A percentile compares a stretch with the other conserved stretches of the same genome.
These are phyloP conservation scores for Aegilops sharonensis DNA, from an alignment of 176 grass and related monocot species.

Conservation along the genomic window DNA sequence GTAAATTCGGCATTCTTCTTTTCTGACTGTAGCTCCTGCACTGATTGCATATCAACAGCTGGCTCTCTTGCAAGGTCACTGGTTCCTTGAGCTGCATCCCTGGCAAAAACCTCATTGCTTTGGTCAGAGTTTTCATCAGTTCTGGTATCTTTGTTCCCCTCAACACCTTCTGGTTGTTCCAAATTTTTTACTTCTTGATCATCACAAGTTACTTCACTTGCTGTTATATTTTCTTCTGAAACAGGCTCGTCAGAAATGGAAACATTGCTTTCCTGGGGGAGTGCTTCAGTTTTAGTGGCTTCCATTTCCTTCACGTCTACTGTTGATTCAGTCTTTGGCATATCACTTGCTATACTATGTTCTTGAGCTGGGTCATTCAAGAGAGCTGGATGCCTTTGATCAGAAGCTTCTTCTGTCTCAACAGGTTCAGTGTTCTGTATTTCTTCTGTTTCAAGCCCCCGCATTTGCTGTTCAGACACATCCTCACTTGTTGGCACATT, in stretches of 20 bases:
- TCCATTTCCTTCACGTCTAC: not conserved
- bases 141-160: not conserved
- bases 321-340: not conserved
- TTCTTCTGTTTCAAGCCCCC: constrained; percentile 31
- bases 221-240: constrained; percentile 29
- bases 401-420: constrained; percentile 34
- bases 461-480: not conserved
- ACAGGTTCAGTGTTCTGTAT: constrained; percentile 27
- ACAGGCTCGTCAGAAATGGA: constrained; percentile 8
- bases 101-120: not conserved
- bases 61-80: not conserved
- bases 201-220: constrained; percentile 19
- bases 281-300: constrained; percentile 7
- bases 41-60: constrained; percentile 21
- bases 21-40: constrained; percentile 20
- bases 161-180: constrained; percentile 12
- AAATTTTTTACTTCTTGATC: constrained; percentile 5
- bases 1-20: not conserved
- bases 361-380: constrained; percentile 13
- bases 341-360: constrained; percentile 19
- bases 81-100: too few species aligned
- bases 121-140: constrained; percentile 6
- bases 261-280: constrained; percentile 10
- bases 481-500: constrained; percentile 16
- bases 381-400: not conserved